Evolutionary conservation across 805 yeast species (phyloP).

Genomic region (Candida alai): DNA sequence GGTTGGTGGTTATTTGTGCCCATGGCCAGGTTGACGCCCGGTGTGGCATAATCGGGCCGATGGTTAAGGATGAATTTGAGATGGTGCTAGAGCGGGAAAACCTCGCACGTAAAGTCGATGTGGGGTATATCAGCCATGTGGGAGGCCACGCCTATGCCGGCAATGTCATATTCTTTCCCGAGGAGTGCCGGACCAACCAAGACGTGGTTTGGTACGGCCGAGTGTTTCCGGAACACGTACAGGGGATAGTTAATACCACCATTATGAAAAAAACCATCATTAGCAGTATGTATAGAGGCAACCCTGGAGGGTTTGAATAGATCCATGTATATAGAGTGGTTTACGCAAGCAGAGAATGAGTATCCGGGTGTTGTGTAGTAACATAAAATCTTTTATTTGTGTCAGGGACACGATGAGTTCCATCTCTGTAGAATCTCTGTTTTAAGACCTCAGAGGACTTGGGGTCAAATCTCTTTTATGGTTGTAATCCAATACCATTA

Average conservation of each 20-base stretch:
- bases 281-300: slow-evolving; percentile 55
- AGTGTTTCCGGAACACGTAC: slow-evolving; percentile 63
- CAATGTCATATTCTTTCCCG: slow-evolving; percentile 55
- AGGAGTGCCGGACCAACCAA: slow-evolving; percentile 21
- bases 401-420: no score
- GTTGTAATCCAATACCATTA: no score
- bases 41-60: slow-evolving; percentile 67
- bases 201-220: slow-evolving; percentile 72
- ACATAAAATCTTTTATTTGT: no score
- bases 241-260: slow-evolving; percentile 58
- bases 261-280: slow-evolving; percentile 48
- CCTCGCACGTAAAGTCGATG: slow-evolving; percentile 23
- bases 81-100: slow-evolving; percentile 33
- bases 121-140: slow-evolving; percentile 67
- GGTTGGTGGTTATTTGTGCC: slow-evolving; percentile 58
- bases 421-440: no score
- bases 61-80: slow-evolving; percentile 48
- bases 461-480: no score
- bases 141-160: slow-evolving; percentile 92
- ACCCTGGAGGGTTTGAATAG: slow-evolving; percentile 3
- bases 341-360: no score
- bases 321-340: no score
- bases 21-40: slow-evolving; percentile 60
- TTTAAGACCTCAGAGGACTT: no score
- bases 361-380: no score